These are phyloP conservation scores for Venturia nashicola DNA, from an alignment of 2,329 filamentous ascomycete genomes.

Conservation along the genomic window DNA sequence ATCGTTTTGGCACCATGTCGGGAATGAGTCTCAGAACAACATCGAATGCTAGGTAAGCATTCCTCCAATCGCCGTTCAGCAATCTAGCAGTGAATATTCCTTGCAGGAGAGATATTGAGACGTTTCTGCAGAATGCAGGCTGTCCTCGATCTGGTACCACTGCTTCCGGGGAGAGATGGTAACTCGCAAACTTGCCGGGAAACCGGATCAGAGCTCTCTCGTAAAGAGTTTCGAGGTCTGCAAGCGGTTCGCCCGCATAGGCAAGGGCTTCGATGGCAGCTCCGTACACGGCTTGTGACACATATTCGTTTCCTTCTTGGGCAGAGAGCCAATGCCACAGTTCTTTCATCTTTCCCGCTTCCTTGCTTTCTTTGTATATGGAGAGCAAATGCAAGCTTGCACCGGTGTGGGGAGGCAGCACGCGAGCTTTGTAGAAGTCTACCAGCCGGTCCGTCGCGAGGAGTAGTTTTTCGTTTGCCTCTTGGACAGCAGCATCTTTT, in stretches of 20 bases:
- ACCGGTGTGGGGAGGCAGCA: conserved; percentile 20
- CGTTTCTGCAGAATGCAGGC: conserved; percentile 19
- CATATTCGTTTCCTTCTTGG: conserved; percentile 26
- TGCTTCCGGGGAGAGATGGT: conserved; percentile 35
- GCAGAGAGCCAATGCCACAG: conserved; percentile 38
- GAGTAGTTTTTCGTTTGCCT: not conserved
- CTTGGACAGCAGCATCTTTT: conserved; percentile 9
- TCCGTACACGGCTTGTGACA: conserved; percentile 33
- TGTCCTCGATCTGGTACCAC: conserved; percentile 31
- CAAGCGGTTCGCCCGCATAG: conserved; percentile 25
- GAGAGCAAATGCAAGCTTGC: conserved; percentile 35
- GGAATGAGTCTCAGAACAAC: conserved; percentile 35
- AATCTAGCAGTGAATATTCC: conserved; percentile 37
- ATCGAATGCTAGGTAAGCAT: conserved; percentile 39
- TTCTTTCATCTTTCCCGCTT: conserved; percentile 23
- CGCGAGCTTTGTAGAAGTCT: not conserved
- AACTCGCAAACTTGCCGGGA: conserved; percentile 32
- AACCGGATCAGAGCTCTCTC: conserved; percentile 32
- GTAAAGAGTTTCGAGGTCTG: conserved; percentile 34
- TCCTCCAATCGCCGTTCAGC: conserved; percentile 31
- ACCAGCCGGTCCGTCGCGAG: not conserved
- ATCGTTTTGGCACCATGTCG: conserved; percentile 25
- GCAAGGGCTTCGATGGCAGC: conserved; percentile 37
- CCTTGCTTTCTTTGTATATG: conserved; percentile 33
- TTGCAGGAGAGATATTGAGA: conserved; percentile 32